Evolutionary conservation across 2,329 filamentous ascomycete species (phyloP).

Genomic region (Alternaria sp.): DNA sequence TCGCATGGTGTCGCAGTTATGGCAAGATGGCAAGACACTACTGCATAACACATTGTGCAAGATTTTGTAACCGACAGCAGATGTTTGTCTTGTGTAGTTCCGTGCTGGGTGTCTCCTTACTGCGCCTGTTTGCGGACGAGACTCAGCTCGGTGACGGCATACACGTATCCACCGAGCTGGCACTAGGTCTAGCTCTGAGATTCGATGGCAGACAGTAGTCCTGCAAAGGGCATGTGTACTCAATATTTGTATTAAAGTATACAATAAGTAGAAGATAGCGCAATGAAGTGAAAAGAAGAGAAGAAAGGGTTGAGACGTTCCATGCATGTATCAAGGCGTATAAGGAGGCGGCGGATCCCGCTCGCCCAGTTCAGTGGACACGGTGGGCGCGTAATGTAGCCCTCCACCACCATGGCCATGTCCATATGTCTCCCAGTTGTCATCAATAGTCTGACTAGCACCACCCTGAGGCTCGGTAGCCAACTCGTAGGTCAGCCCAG

Average conservation of each 20-base stretch:
- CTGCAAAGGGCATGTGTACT: not conserved
- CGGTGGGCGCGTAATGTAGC: conserved; percentile 27
- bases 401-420: conserved; percentile 3
- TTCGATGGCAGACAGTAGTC: not conserved
- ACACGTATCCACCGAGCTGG: not conserved
- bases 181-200: not conserved
- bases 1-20: too few species aligned
- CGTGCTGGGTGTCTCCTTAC: too few species aligned
- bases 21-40: too few species aligned
- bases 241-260: not conserved
- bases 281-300: not conserved
- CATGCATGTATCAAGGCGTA: not conserved
- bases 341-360: conserved; percentile 34
- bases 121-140: not conserved
- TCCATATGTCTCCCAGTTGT: conserved; percentile 41
- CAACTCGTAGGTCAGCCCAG: conserved; percentile 26
- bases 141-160: not conserved
- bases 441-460: conserved; percentile 31
- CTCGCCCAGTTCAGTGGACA: conserved; percentile 35
- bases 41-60: too few species aligned
- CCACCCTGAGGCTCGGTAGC: conserved; percentile 10
- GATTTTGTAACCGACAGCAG: too few species aligned
- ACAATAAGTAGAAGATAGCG: not conserved
- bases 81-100: too few species aligned
- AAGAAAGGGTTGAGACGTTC: not conserved